phyloP scores from a whole-genome alignment of 108 stramenopile genomes.

The Epithemia pelagica region DNA sequence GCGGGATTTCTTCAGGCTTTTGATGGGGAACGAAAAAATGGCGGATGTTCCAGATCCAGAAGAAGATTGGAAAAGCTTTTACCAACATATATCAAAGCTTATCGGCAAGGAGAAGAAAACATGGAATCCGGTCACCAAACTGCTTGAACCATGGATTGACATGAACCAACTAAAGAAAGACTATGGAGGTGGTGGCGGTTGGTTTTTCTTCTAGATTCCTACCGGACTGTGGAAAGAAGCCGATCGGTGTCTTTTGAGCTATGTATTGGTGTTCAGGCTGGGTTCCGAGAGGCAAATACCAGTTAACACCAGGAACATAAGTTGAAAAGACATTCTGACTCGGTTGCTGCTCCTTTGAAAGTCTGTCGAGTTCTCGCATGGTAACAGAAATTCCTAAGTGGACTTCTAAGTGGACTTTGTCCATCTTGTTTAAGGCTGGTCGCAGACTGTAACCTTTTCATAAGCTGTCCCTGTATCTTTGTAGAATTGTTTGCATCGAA shows the following conservation, averaged over 20 bases:
- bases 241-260: too few species aligned
- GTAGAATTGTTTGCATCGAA: constrained; percentile 15
- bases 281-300: too few species aligned
- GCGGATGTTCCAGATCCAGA: constrained; percentile 69
- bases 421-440: too few species aligned
- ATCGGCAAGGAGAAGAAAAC: constrained; percentile 38
- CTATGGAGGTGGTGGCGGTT: constrained; percentile 14
- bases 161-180: constrained; percentile 37
- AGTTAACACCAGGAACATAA: too few species aligned
- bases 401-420: too few species aligned
- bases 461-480: neutral
- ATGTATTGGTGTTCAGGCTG: too few species aligned
- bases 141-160: constrained; percentile 63
- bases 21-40: constrained; percentile 42
- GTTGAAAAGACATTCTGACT: too few species aligned
- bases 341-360: too few species aligned
- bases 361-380: too few species aligned
- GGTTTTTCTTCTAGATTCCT: too few species aligned
- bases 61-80: constrained; percentile 60
- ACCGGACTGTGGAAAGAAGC: too few species aligned
- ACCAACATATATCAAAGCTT: constrained; percentile 16
- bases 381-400: too few species aligned
- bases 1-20: constrained; percentile 51
- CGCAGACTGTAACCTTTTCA: neutral
- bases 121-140: constrained; percentile 67